A percentile compares a stretch with the other conserved stretches of the same genome.
Evolutionary conservation across 1,284 basidiomycete genomes (phyloP).

Genomic region (Ganoderma resinaceum): DNA sequence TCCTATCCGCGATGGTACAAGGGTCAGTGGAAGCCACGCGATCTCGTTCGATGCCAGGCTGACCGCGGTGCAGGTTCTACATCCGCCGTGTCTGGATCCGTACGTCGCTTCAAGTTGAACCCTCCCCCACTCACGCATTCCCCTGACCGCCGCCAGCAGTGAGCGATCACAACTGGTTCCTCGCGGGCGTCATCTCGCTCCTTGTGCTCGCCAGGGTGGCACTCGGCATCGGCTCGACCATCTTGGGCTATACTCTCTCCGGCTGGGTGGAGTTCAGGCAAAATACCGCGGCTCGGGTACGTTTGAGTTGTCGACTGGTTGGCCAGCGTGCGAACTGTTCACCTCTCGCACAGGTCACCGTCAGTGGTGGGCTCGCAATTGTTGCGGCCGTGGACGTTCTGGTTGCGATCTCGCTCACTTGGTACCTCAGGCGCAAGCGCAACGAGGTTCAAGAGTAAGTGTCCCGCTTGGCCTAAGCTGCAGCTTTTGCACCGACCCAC

Average conservation of each 20-base stretch:
- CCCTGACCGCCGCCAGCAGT: constrained; percentile 1
- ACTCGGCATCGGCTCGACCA: constrained; percentile 25
- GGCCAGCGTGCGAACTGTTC: background rate
- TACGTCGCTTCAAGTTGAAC: constrained; percentile 9
- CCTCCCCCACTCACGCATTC: background rate
- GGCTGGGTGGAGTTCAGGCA: constrained; percentile 21
- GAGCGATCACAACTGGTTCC: constrained; percentile 23
- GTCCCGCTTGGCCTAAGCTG: background rate
- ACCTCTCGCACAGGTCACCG: constrained; percentile 13
- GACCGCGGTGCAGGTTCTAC: constrained; percentile 19
- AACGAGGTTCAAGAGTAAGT: constrained; percentile 19
- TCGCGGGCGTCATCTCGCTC: constrained; percentile 18
- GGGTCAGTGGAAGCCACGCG: constrained; percentile 6
- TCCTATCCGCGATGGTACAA: constrained; percentile 26
- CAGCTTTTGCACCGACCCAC: background rate
- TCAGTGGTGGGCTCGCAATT: constrained; percentile 24
- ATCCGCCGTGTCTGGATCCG: constrained; percentile 30
- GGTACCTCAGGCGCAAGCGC: constrained; percentile 21
- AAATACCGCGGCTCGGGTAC: constrained; percentile 16
- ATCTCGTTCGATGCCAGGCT: too few relatives aligned
- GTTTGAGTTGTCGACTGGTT: background rate
- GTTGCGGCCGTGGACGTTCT: constrained; percentile 26
- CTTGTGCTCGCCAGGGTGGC: constrained; percentile 16
- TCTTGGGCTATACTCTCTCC: constrained; percentile 20
- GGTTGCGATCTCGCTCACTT: constrained; percentile 26